Percentiles rank a stretch among this genome's conserved stretches.
These are phyloP conservation scores for Fonsecaea erecta DNA, from an alignment of 2,329 filamentous ascomycete genomes.

Conservation along the genomic window DNA sequence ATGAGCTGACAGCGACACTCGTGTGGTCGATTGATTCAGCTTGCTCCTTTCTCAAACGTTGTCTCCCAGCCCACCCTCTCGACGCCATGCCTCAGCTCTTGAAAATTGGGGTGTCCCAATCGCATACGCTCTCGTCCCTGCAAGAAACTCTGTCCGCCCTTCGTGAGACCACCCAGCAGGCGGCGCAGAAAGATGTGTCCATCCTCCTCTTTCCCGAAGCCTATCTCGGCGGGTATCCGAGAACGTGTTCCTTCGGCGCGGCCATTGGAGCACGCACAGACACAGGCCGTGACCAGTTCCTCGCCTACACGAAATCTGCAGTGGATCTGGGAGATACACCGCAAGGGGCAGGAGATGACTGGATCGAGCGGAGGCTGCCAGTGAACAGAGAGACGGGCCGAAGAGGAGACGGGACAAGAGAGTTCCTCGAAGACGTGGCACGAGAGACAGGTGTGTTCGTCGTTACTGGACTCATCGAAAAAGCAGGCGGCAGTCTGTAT, in stretches of 20 bases:
- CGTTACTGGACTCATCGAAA: slow-evolving; percentile 79
- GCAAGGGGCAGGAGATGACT: slow-evolving; percentile 70
- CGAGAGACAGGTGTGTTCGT: slow-evolving; percentile 79
- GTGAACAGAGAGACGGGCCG: slow-evolving; percentile 53
- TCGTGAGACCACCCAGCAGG: slow-evolving; percentile 64
- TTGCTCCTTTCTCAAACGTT: neutral
- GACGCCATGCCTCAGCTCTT: slow-evolving; percentile 47
- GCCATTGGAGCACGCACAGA: slow-evolving; percentile 70
- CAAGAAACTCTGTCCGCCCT: slow-evolving; percentile 69
- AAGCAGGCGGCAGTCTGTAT: slow-evolving; percentile 79
- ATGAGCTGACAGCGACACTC: neutral
- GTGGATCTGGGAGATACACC: slow-evolving; percentile 84
- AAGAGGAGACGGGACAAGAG: slow-evolving; percentile 76
- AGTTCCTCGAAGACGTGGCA: slow-evolving; percentile 77
- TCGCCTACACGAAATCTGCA: slow-evolving; percentile 76
- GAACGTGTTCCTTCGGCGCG: slow-evolving; percentile 77
- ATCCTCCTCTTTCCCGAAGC: slow-evolving; percentile 90
- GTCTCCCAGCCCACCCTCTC: neutral
- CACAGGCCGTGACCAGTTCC: slow-evolving; percentile 78
- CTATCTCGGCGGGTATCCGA: slow-evolving; percentile 88
- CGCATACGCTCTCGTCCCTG: slow-evolving; percentile 49
- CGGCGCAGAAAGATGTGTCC: slow-evolving; percentile 64
- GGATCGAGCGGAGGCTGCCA: slow-evolving; percentile 68
- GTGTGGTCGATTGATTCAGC: neutral
- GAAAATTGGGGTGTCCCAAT: slow-evolving; percentile 54